phyloP scores from a whole-genome alignment of 2,329 filamentous ascomycete genomes.

The Cladorrhinum sp. region DNA sequence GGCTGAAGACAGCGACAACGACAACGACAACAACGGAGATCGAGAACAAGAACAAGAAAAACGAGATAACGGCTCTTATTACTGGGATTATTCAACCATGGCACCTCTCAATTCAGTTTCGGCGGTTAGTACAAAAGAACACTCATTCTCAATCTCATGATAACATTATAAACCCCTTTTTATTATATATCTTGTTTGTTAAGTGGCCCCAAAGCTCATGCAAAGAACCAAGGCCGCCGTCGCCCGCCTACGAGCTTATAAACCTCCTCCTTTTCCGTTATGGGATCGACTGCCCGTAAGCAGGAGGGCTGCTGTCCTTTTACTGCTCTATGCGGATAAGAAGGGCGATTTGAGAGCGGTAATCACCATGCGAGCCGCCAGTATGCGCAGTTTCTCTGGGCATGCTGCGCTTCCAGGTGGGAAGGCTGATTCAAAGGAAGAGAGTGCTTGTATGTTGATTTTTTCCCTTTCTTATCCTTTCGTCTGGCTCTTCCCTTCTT shows the following conservation, averaged over 20 bases:
- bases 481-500: not conserved
- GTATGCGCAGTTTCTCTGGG: conserved; percentile 68
- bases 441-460: conserved; percentile 55
- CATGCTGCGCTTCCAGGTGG: conserved; percentile 86
- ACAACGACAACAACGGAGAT: conserved; percentile 7
- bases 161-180: not conserved
- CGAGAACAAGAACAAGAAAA: conserved; percentile 4
- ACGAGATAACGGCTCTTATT: conserved; percentile 43
- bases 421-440: conserved; percentile 57
- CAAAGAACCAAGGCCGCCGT: conserved; percentile 49
- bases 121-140: conserved; percentile 42
- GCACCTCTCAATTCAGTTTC: conserved; percentile 53
- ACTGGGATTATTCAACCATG: conserved; percentile 59
- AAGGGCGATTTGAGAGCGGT: conserved; percentile 73
- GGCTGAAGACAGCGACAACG: not conserved
- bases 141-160: not conserved
- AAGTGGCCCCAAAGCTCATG: conserved; percentile 15
- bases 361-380: conserved; percentile 65
- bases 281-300: conserved; percentile 61
- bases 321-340: conserved; percentile 83
- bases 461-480: not conserved
- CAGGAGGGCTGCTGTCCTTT: conserved; percentile 79
- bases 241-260: conserved; percentile 58
- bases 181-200: not conserved
- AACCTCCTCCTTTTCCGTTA: conserved; percentile 56